Evolutionary conservation across 768 basidiomycete species (phyloP), one percentile per base, ranked within the genome.

Genomic region (Crassisporium funariophilum): DNA sequence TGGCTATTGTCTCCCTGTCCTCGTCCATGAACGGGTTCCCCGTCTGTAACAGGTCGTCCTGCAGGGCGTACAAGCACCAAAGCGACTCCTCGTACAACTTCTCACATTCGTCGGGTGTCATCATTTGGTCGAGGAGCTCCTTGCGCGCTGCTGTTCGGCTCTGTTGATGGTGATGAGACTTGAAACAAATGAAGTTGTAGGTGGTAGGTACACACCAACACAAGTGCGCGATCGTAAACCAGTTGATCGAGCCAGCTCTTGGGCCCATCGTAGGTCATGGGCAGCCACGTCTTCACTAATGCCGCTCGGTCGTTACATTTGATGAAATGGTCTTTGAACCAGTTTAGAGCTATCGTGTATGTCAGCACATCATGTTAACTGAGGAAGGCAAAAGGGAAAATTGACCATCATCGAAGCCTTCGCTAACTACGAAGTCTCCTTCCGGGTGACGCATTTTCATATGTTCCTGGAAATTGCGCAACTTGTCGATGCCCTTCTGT

Each of bases 261-360:
- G 0, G 88, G 84, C 1, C 90, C 90, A 15, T 86, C 81, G 49
- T 93, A 89, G 46, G 89, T 88, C 41, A 79, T 79, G 4, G 90
- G 89, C 11, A 92, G 64, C 89, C 91, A 92, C 0, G 88, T 89
- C 78, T 90, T 91, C 34, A 92, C 87, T 13, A 89, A 66, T 37
- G 91, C 85, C 13, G 91, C 91, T 31, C 95, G 89, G 48, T 95
- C 93, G 59, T 91, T 90, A 60, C 92, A 95, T 62, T 95, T 94
- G 58, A 94, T 83, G 65, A 97, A 99, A 53, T 93, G 87, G 10
- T 86, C 84, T 60, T 88, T 90, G 71, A 97, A 94, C 95, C 94
- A 99, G 42, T 82, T 69, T 27, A 91, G 70, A 5, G 90, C 90
- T 91, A 56, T 37, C 47, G 20, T 11, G 44, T 23, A 50, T n/a